These are phyloP conservation scores for Ceratocystis smalleyi DNA, from an alignment of 2,329 filamentous ascomycete genomes.

Conservation along the genomic window DNA sequence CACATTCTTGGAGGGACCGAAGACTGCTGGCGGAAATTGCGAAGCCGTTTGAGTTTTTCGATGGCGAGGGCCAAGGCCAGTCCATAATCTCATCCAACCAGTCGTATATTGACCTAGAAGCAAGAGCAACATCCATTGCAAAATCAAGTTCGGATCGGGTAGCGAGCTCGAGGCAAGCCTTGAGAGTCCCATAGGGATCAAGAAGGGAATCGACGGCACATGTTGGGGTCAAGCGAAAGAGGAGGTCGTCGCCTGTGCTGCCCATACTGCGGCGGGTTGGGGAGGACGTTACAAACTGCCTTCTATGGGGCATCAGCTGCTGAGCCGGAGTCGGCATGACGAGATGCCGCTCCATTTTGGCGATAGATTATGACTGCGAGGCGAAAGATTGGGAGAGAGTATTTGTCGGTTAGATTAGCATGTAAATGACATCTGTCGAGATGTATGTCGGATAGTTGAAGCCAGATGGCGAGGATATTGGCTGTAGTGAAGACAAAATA, in stretches of 20 bases:
- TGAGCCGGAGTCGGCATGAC: constrained; percentile 25
- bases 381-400: background rate
- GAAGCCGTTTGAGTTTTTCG: constrained; percentile 38
- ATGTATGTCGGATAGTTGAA: background rate
- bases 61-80: constrained; percentile 40
- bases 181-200: constrained; percentile 36
- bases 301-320: constrained; percentile 24
- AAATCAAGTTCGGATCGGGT: constrained; percentile 54
- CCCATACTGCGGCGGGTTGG: constrained; percentile 29
- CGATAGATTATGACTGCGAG: background rate
- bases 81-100: constrained; percentile 58
- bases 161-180: constrained; percentile 45
- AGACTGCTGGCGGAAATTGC: constrained; percentile 21
- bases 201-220: constrained; percentile 46
- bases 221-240: constrained; percentile 45
- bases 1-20: constrained; percentile 6
- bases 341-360: constrained; percentile 16
- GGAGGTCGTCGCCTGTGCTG: constrained; percentile 36
- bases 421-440: background rate
- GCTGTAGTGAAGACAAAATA: background rate
- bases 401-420: background rate
- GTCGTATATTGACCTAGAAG: constrained; percentile 53
- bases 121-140: constrained; percentile 52
- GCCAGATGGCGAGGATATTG: background rate
- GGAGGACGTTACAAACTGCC: constrained; percentile 29